Conservation (phyloP, 2,329 filamentous ascomycete species). For the Botrytis elliptica region DNA sequence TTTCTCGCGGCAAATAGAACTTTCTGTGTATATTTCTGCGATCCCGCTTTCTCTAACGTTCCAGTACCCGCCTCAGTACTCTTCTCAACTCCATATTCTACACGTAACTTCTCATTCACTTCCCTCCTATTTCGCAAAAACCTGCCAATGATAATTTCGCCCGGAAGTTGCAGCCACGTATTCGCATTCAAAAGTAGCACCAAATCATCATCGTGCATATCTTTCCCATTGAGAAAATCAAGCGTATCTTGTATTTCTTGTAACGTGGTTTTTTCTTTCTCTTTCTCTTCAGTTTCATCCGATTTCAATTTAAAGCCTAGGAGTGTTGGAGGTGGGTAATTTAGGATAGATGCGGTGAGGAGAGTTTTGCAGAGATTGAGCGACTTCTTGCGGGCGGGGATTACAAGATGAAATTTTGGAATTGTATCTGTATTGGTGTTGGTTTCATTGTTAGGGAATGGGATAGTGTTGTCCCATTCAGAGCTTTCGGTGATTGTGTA, state of each 20-base stretch:
- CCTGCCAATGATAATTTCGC: conserved; percentile 54
- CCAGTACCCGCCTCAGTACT: not conserved
- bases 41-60: not conserved
- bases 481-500: conserved; percentile 16
- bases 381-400: conserved; percentile 47
- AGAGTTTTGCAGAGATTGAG: conserved; percentile 55
- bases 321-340: conserved; percentile 57
- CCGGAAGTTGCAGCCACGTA: conserved; percentile 57
- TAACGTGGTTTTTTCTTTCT: conserved; percentile 9
- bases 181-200: conserved; percentile 54
- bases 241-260: conserved; percentile 25
- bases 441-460: conserved; percentile 11
- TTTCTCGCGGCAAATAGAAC: conserved; percentile 58
- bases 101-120: conserved; percentile 46
- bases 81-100: conserved; percentile 27
- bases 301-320: conserved; percentile 43
- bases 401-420: conserved; percentile 53
- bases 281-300: conserved; percentile 1
- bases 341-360: conserved; percentile 56
- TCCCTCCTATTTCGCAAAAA: conserved; percentile 50
- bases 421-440: conserved; percentile 23
- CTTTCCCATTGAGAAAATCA: conserved; percentile 48
- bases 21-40: conserved; percentile 49
- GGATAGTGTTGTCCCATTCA: conserved; percentile 25
- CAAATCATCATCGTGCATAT: conserved; percentile 53